phyloP scores from a whole-genome alignment of 202 grass and related monocot genomes.

The Eragrostis tef region DNA sequence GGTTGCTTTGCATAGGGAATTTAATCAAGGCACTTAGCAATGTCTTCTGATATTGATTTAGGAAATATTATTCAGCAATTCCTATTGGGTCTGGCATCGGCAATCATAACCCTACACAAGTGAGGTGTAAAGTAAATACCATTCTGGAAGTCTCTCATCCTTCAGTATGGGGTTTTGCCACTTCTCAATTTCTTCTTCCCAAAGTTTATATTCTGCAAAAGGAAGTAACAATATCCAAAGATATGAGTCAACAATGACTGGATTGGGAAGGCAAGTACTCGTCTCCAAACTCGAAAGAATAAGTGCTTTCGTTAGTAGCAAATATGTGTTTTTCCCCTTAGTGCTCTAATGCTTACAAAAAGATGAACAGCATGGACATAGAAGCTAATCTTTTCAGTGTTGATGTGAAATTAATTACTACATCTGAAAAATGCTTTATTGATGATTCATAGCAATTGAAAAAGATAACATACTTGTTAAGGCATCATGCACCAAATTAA shows the following conservation, averaged over 20 bases:
- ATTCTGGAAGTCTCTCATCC: constrained; percentile 88
- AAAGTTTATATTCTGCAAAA: constrained; percentile 77
- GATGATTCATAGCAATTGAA: constrained; percentile 23
- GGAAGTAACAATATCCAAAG: constrained; percentile 1
- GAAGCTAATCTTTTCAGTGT: neutral
- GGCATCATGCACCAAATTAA: constrained; percentile 95
- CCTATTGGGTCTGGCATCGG: neutral
- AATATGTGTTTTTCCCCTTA: neutral
- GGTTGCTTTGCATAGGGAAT: neutral
- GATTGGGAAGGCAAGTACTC: neutral
- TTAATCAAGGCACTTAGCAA: neutral
- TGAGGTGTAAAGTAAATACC: constrained; percentile 50
- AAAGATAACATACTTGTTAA: constrained; percentile 77
- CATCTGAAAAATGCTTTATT: neutral
- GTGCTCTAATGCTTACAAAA: neutral
- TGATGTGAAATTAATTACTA: neutral
- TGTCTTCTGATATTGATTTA: neutral
- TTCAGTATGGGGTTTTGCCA: constrained; percentile 92
- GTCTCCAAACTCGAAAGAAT: neutral
- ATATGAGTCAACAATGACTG: constrained; percentile 10
- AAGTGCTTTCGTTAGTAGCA: neutral
- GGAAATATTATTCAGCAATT: neutral
- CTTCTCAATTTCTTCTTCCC: constrained; percentile 98
- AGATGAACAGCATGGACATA: too few relatives aligned
- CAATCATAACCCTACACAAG: constrained; percentile 10